A percentile compares a stretch with the other conserved stretches of the same genome.
Conservation (phyloP, 495 filamentous ascomycete genomes). For the Thozetella sp. region DNA sequence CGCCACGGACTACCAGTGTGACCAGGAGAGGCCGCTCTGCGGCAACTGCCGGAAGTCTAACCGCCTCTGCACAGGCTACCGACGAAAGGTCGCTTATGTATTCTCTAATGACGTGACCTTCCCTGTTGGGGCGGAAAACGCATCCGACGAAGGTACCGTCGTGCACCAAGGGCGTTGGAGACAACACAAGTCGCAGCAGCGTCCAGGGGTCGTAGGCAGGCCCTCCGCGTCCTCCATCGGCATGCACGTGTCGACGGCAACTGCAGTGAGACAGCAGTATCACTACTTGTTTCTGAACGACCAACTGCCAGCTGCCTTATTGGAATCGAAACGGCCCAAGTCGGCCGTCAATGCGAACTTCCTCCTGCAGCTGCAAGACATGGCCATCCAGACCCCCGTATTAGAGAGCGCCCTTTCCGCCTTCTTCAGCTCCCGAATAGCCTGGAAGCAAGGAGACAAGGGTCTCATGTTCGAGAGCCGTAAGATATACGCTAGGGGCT, state of each 20-base stretch:
- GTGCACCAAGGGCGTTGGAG: constrained; percentile 2
- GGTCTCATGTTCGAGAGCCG: neutral
- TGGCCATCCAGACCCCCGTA: neutral
- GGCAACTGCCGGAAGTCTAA: neutral
- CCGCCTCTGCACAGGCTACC: constrained; percentile 2
- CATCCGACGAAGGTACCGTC: neutral
- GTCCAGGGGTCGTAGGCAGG: too few species aligned
- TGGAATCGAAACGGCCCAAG: neutral
- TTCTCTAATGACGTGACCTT: neutral
- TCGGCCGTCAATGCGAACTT: neutral
- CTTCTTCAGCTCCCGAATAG: neutral
- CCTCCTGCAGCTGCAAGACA: neutral
- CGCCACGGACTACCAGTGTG: neutral
- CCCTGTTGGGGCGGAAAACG: neutral
- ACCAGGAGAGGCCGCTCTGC: neutral
- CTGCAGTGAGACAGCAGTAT: neutral
- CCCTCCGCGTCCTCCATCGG: neutral
- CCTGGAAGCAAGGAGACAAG: neutral
- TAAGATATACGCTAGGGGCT: neutral
- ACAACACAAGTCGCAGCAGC: neutral
- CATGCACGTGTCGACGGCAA: neutral
- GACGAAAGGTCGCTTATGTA: neutral
- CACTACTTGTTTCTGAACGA: neutral
- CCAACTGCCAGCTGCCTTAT: neutral
- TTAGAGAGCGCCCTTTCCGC: neutral